Evolutionary conservation across 1,284 basidiomycete species (phyloP).

Genomic region (Clitocybe nebularis): DNA sequence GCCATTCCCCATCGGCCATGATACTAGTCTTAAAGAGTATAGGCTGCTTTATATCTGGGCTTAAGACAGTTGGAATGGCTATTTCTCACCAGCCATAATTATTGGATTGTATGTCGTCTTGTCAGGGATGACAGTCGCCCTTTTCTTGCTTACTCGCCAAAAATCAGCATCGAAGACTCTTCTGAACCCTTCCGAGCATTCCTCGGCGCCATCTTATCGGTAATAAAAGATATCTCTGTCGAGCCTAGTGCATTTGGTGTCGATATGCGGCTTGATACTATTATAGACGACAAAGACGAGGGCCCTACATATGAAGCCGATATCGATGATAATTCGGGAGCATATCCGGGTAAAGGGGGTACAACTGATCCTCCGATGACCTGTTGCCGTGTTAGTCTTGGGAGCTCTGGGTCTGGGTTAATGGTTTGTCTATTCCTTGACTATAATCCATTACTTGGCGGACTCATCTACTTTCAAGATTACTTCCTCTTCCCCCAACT

Average conservation of each 20-base stretch:
- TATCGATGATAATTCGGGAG: conserved; percentile 11
- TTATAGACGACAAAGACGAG: conserved; percentile 11
- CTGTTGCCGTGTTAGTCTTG: conserved; percentile 4
- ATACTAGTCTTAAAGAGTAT: not conserved
- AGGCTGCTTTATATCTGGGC: conserved; percentile 9
- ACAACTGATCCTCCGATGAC: not conserved
- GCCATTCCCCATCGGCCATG: not conserved
- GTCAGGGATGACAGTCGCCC: conserved; percentile 8
- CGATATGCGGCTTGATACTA: conserved; percentile 13
- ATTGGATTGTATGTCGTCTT: conserved; percentile 13
- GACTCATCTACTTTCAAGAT: conserved; percentile 11
- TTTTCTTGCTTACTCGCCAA: conserved; percentile 4
- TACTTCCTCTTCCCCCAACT: conserved; percentile 11
- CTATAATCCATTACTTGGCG: conserved; percentile 6
- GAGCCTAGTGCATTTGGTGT: conserved; percentile 6
- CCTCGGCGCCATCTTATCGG: conserved; percentile 13
- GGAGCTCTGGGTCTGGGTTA: conserved; percentile 5
- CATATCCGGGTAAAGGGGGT: conserved; percentile 3
- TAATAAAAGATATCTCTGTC: conserved; percentile 9
- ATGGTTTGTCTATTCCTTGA: conserved; percentile 13
- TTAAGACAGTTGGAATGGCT: conserved; percentile 11
- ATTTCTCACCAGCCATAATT: conserved; percentile 12
- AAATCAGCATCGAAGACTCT: conserved; percentile 6
- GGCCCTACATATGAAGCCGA: conserved; percentile 11
- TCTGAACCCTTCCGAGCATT: conserved; percentile 15